Conservation (phyloP, 2,329 filamentous ascomycete genomes). For the Claviceps pazoutovae region DNA sequence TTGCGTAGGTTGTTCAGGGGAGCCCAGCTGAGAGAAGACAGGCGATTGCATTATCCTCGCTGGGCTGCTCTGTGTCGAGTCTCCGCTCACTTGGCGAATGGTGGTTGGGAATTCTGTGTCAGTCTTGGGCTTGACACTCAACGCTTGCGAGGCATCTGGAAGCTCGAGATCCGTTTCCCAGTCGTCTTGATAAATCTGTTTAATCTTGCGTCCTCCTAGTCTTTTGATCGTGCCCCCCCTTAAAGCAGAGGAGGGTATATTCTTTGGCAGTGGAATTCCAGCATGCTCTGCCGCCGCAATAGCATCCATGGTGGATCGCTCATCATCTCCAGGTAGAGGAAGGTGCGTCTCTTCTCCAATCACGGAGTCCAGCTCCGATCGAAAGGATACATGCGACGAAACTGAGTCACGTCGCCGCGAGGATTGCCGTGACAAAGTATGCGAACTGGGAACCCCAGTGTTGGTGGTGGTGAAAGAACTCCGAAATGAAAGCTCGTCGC, state of each 20-base stretch:
- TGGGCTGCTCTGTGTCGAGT: constrained; percentile 40
- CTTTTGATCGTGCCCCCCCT: constrained; percentile 88
- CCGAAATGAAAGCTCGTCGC: constrained; percentile 48
- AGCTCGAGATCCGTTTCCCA: constrained; percentile 70
- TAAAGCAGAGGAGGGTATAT: constrained; percentile 77
- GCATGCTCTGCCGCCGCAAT: constrained; percentile 78
- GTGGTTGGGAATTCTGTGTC: constrained; percentile 51
- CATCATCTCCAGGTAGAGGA: constrained; percentile 71
- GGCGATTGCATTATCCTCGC: constrained; percentile 23
- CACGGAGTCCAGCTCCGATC: constrained; percentile 66
- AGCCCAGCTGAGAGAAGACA: constrained; percentile 14
- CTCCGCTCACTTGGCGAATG: constrained; percentile 50
- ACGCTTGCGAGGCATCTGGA: constrained; percentile 40
- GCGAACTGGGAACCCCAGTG: constrained; percentile 7
- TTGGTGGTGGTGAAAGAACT: constrained; percentile 30
- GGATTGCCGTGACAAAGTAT: constrained; percentile 8
- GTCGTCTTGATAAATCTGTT: constrained; percentile 62
- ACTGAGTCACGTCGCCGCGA: constrained; percentile 56
- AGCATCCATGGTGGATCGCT: constrained; percentile 68
- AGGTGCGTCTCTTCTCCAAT: constrained; percentile 77
- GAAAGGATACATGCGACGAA: constrained; percentile 69
- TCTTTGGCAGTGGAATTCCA: constrained; percentile 79
- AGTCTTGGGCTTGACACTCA: constrained; percentile 53
- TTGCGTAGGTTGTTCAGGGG: constrained; percentile 18
- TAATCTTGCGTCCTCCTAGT: constrained; percentile 61